These are phyloP conservation scores for Peronospora belbahrii DNA, from an alignment of 352 stramenopile genomes.

Conservation along the genomic window DNA sequence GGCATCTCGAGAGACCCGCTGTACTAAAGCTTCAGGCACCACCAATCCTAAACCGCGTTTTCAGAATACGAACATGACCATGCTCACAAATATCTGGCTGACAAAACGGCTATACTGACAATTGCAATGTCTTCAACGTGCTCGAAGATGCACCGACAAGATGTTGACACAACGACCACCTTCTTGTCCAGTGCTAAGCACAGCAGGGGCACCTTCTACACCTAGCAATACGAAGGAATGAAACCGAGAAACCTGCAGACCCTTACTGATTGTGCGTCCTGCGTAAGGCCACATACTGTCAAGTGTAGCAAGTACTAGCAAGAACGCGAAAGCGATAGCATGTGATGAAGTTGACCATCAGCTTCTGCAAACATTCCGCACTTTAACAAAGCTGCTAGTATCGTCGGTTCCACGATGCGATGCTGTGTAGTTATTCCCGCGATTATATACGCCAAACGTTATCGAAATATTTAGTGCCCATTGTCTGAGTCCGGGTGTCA, in stretches of 20 bases:
- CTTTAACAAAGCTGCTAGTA: constrained; percentile 69
- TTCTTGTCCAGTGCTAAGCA: constrained; percentile 82
- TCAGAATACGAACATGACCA: constrained; percentile 82
- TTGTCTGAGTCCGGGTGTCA: constrained; percentile 56
- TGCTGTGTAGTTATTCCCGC: constrained; percentile 74
- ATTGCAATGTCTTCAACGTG: constrained; percentile 76
- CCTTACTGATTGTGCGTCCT: constrained; percentile 82
- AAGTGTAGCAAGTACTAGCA: constrained; percentile 71
- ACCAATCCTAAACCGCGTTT: constrained; percentile 63
- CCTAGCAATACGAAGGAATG: constrained; percentile 78
- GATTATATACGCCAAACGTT: constrained; percentile 75
- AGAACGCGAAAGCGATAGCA: constrained; percentile 26
- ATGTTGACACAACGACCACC: constrained; percentile 83
- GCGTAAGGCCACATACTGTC: constrained; percentile 56
- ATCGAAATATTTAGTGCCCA: constrained; percentile 80
- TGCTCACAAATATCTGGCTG: constrained; percentile 73
- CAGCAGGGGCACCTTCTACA: constrained; percentile 79
- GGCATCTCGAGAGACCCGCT: constrained; percentile 3
- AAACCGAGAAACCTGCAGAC: constrained; percentile 34
- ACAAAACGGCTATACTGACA: constrained; percentile 75
- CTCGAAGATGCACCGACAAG: constrained; percentile 76
- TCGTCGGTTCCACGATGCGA: constrained; percentile 72
- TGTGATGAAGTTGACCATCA: constrained; percentile 57
- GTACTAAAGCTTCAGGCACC: constrained; percentile 39
- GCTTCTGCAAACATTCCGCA: constrained; percentile 81